Base-by-base conservation (phyloP, 2,329 filamentous ascomycete species). In the Ramularia endophylla region DNA sequence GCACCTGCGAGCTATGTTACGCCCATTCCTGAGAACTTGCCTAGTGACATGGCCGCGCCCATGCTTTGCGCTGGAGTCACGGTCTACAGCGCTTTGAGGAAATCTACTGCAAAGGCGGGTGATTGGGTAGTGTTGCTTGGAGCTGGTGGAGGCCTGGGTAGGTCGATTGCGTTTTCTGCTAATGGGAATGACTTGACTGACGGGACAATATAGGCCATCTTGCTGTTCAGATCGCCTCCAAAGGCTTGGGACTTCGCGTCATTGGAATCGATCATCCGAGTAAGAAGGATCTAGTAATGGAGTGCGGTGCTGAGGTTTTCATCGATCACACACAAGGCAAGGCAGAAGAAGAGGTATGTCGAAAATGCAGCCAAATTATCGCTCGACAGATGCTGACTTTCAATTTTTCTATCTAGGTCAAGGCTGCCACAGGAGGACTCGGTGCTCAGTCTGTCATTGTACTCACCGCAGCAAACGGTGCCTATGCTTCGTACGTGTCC, bases 61-160 rank as follows among this genome's bases (percentile, higher is more conserved):
- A 72, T 85, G 66, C 71, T 83, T 38, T 85, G 80, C 60, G 80
- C 79, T 11, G 81, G 81, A 19, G 71, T 84, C 11, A 84, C 80
- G 2, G 75, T 78, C n/a, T 84, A 83, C 63, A 65, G 74, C 3
- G 81, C 79, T 16, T 70, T 85, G 32, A 73, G 76, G 41, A 81
- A 81, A 55, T 73, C 72, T 42, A 69, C 71, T 29, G 77, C 77
- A 2, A 68, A 73, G 40, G 71, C 74, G 2, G 79, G 80, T 4
- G 69, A 80, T 36, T 80, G 70, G 68, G 71, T 83, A 2, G 73
- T 78, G 1, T 72, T 84, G 19, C 48, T 60, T 16, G 58, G 58
- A 12, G 54, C 55, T 7, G 57, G 59, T 15, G 59, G 58, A 18
- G 58, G 58, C 3, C 46, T 57, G 8, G 48, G 52, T 44, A 20